Evolutionary conservation across 2,329 filamentous ascomycete species (phyloP).

Genomic region (Penicillium frequentans): DNA sequence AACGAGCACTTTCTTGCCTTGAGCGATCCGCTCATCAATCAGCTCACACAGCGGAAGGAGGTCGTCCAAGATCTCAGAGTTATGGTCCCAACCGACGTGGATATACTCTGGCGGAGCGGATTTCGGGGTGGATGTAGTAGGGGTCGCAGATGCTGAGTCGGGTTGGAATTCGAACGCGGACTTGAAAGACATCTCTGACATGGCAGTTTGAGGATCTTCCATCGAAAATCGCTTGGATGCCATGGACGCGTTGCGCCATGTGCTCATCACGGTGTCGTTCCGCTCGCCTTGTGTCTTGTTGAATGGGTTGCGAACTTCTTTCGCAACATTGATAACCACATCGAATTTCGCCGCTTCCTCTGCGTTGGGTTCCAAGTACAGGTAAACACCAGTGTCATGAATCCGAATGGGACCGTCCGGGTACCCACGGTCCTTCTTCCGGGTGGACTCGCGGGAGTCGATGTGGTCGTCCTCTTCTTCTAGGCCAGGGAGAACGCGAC

Average conservation of each 20-base stretch:
- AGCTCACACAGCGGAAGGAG: constrained; percentile 59
- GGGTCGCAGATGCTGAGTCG: constrained; percentile 25
- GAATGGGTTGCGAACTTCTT: constrained; percentile 64
- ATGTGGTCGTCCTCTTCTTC: constrained; percentile 52
- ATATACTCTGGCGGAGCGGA: constrained; percentile 59
- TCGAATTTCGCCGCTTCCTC: constrained; percentile 62
- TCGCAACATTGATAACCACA: constrained; percentile 65
- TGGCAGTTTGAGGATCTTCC: constrained; percentile 45
- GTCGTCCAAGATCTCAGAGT: constrained; percentile 66
- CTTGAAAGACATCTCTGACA: constrained; percentile 50
- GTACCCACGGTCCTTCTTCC: constrained; percentile 63
- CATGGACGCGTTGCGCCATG: constrained; percentile 50
- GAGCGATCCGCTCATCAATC: constrained; percentile 59
- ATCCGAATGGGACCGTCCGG: constrained; percentile 65
- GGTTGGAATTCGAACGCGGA: constrained; percentile 48
- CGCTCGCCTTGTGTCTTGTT: constrained; percentile 27
- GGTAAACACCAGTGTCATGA: constrained; percentile 61
- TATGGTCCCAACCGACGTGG: constrained; percentile 67
- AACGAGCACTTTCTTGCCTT: constrained; percentile 61
- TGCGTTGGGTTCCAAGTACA: constrained; percentile 63
- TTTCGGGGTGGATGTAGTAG: constrained; percentile 29
- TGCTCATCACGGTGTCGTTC: constrained; percentile 43
- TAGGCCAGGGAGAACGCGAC: constrained; percentile 45
- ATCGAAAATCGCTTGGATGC: constrained; percentile 34
- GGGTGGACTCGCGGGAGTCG: constrained; percentile 56